Percentiles rank a stretch among this genome's conserved stretches.
These are phyloP conservation scores for Colletotrichum destructivum DNA, from an alignment of 2,329 filamentous ascomycete species.

Conservation along the genomic window DNA sequence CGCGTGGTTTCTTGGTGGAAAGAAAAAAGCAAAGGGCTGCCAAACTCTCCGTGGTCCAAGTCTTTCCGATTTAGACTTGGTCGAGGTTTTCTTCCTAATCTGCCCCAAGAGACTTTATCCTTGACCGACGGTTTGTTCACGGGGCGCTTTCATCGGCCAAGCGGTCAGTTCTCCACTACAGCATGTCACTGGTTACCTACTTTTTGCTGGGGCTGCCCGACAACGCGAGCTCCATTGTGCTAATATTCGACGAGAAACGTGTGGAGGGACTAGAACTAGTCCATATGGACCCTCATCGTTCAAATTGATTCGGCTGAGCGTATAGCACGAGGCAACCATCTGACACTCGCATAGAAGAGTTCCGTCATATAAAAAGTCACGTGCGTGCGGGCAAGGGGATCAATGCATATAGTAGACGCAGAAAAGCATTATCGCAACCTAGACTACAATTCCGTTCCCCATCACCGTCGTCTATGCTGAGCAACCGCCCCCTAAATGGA, in stretches of 20 bases:
- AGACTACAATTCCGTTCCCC: conserved; percentile 59
- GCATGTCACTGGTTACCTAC: not conserved
- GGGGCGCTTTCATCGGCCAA: not conserved
- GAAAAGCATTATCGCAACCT: conserved; percentile 52
- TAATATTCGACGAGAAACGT: not conserved
- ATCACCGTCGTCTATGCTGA: conserved; percentile 63
- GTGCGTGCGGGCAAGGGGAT: not conserved
- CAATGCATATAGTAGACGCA: not conserved
- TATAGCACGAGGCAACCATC: too few species aligned
- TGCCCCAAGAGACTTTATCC: too few species aligned
- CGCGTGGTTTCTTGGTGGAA: too few species aligned
- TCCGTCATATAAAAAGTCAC: not conserved
- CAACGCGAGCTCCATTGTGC: not conserved
- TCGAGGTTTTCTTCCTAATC: too few species aligned
- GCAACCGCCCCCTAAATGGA: conserved; percentile 55
- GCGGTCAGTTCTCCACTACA: not conserved
- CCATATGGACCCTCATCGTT: not conserved
- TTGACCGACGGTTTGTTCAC: not conserved
- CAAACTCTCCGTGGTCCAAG: too few species aligned
- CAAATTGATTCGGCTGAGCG: not conserved
- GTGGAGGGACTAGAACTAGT: not conserved
- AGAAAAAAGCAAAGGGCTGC: too few species aligned
- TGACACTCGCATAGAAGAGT: not conserved
- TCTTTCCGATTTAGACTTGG: not conserved
- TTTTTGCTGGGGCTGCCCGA: not conserved